Evolutionary conservation across 306 rosid genomes (phyloP).

Genomic region (Ormosia emarginata): DNA sequence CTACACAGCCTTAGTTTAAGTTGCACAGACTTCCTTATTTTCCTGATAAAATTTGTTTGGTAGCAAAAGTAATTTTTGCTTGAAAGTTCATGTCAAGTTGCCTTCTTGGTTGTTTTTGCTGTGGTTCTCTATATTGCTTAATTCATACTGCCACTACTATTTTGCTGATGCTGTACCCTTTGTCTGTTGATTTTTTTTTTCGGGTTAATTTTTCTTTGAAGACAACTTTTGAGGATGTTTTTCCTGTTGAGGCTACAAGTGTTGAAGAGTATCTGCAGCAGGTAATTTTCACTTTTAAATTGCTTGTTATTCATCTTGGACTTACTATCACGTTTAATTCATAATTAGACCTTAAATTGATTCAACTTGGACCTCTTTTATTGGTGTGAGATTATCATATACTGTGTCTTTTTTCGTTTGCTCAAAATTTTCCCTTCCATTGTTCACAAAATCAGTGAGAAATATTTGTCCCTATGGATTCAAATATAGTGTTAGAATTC

Average conservation of each 20-base stretch:
- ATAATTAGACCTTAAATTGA: background rate
- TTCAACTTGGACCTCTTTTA: constrained; percentile 14
- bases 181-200: background rate
- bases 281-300: constrained; percentile 48
- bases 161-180: constrained; percentile 25
- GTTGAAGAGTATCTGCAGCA: constrained; percentile 98
- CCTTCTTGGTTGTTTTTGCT: background rate
- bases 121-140: background rate
- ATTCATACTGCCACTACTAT: background rate
- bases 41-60: constrained; percentile 1
- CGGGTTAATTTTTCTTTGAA: constrained; percentile 24
- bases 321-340: background rate
- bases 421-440: background rate
- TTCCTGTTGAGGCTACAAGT: constrained; percentile 95
- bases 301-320: background rate
- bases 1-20: background rate
- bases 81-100: constrained; percentile 1
- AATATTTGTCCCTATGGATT: background rate
- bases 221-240: constrained; percentile 98
- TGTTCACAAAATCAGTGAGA: background rate
- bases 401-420: background rate
- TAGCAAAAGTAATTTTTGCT: background rate
- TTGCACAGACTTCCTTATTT: constrained; percentile 7
- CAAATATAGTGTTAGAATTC: background rate
- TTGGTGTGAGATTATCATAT: background rate